phyloP scores from a whole-genome alignment of 441 rosid genomes.

The Euphorbia celastroides region DNA sequence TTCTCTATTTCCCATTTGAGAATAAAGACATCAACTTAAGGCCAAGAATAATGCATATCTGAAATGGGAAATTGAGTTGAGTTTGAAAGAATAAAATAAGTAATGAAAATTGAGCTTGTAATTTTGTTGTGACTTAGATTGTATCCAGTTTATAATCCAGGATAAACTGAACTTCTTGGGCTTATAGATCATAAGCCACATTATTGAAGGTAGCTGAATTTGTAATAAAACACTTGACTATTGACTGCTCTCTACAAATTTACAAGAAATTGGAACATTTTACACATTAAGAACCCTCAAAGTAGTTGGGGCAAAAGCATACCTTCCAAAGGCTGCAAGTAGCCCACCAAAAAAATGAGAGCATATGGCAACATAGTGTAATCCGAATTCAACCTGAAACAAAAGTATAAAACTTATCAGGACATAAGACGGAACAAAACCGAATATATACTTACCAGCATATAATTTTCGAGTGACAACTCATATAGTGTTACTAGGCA shows the following conservation, averaged over 20 bases:
- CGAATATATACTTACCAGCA: conserved; percentile 46
- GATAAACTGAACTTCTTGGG: conserved; percentile 58
- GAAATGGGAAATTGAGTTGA: conserved; percentile 11
- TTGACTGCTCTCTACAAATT: neutral
- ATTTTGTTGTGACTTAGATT: neutral
- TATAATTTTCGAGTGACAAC: conserved; percentile 49
- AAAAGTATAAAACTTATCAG: neutral
- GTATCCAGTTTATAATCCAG: conserved; percentile 68
- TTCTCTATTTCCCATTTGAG: conserved; percentile 69
- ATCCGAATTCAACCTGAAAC: conserved; percentile 23
- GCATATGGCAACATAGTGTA: conserved; percentile 67
- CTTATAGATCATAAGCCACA: conserved; percentile 64
- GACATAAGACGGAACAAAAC: neutral
- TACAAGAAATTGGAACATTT: neutral
- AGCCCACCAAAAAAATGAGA: conserved; percentile 75
- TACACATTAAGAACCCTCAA: conserved; percentile 28
- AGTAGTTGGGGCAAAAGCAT: conserved; percentile 79
- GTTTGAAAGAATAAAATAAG: neutral
- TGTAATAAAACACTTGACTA: neutral
- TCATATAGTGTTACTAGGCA: conserved; percentile 46
- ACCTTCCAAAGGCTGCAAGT: conserved; percentile 82
- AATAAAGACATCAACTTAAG: conserved; percentile 42
- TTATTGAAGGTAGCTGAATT: conserved; percentile 67
- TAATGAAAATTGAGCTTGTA: neutral
- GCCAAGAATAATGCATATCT: conserved; percentile 66